Evolutionary conservation across 2,329 filamentous ascomycete species (phyloP), one percentile per base, ranked within the genome.

Genomic region (Volutella citrinella): DNA sequence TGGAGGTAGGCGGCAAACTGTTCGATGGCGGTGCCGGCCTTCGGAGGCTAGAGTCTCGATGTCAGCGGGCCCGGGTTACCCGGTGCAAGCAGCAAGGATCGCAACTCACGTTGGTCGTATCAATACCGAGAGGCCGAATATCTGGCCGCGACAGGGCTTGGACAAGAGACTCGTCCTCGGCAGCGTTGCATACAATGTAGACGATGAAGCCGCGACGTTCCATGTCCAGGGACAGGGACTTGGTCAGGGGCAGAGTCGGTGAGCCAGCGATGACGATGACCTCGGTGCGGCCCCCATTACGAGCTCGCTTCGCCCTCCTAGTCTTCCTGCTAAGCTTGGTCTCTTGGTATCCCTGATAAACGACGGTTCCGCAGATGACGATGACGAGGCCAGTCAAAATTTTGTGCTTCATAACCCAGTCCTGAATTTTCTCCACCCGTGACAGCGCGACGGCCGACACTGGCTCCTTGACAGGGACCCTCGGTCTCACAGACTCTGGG

Each of bases 151-250:
- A 76, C 59, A 95, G 78, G 40, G 78, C 76, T 40, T 87, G 78
- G 11, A 97, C 81, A 44, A 84, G 67, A 21, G 82, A 72, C 59
- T 97, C 89, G 48, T 97, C 91, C 51, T 95, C 87, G 39, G 81
- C 67, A n/a, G 80, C 87, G 45, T 80, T 84, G 52, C 89, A 91
- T 1, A 95, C 86, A 40, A 98, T 73, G 60, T 89, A 98, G 36
- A 97, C 87, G 41, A 97, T 86, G 60, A 94, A 97, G 5, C 93
- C 93, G 45, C 89, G 80, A 40, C 89, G 75, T 65, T 97, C 93
- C 48, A 98, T 70, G 56, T 98, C 93, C 29, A 90, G 65, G 3
- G 88, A 81, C 34, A 97, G 70, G 10, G 87, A 88, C 53, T 82
- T 84, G 7, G 88, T 91, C 54, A 96, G 72, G 12, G 90, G 85